Evolutionary conservation across 441 rosid species (phyloP).

Genomic region (Corymbia calophylla): DNA sequence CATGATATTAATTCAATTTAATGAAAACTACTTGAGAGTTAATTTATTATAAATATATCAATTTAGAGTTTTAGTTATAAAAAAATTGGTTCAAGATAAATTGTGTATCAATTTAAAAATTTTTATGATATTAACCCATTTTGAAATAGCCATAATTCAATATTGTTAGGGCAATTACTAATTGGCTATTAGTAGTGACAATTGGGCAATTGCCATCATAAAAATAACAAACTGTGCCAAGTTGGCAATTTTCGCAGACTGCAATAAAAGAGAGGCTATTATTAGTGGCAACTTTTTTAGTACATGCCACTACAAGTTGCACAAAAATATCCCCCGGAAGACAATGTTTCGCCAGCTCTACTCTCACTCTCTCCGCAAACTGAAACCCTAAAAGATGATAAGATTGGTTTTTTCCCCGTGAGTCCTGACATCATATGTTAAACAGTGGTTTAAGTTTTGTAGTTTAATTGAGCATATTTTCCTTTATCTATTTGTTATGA

Average conservation of each 20-base stretch:
- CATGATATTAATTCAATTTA: too few relatives aligned
- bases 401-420: not conserved
- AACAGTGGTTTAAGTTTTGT: not conserved
- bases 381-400: not conserved
- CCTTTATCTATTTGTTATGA: not conserved
- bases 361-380: not conserved
- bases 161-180: not conserved
- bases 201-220: not conserved
- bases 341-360: not conserved
- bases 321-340: not conserved
- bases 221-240: not conserved
- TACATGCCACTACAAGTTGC: not conserved
- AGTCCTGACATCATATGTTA: not conserved
- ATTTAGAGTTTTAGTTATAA: too few relatives aligned
- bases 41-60: too few relatives aligned
- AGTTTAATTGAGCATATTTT: not conserved
- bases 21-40: too few relatives aligned
- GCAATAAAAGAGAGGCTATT: not conserved
- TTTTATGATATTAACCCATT: not conserved
- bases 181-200: not conserved
- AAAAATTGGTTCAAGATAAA: too few relatives aligned
- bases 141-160: fast-evolving
- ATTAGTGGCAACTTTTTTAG: too few relatives aligned
- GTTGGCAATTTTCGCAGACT: not conserved
- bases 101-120: too few relatives aligned